These are phyloP conservation scores for Rosa persica DNA, from an alignment of 306 rosid species.

Conservation along the genomic window DNA sequence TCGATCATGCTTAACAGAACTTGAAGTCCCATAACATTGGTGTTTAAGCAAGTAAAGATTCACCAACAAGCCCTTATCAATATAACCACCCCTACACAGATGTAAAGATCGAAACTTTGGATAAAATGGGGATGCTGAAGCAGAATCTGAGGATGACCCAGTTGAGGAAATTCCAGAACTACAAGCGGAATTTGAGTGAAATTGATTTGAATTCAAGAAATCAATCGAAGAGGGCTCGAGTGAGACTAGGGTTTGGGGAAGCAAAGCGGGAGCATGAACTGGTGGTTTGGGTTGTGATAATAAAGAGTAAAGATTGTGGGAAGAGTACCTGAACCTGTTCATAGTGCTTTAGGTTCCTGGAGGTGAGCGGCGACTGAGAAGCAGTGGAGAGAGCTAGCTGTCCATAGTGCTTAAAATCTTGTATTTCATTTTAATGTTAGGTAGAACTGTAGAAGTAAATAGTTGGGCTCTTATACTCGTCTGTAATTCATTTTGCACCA, in stretches of 20 bases:
- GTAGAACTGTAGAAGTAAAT: too few relatives aligned
- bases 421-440: too few relatives aligned
- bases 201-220: constrained; percentile 14
- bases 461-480: background rate
- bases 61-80: background rate
- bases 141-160: constrained; percentile 28
- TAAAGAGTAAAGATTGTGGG: constrained; percentile 18
- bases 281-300: constrained; percentile 15
- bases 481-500: background rate
- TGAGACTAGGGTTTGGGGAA: constrained; percentile 25
- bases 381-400: background rate
- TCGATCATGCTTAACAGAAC: constrained; percentile 1
- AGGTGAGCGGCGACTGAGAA: constrained; percentile 6
- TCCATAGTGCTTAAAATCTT: background rate
- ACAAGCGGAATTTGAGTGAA: constrained; percentile 18
- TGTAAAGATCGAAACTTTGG: constrained; percentile 20
- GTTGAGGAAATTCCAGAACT: constrained; percentile 21
- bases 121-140: constrained; percentile 15
- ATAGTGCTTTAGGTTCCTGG: background rate
- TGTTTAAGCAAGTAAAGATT: constrained; percentile 9
- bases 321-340: constrained; percentile 43
- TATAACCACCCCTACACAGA: background rate
- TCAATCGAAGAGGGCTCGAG: background rate
- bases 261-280: constrained; percentile 1
- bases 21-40: background rate